Evolutionary conservation across 257 asterid species (phyloP).

Genomic region (Petrea volubilis): DNA sequence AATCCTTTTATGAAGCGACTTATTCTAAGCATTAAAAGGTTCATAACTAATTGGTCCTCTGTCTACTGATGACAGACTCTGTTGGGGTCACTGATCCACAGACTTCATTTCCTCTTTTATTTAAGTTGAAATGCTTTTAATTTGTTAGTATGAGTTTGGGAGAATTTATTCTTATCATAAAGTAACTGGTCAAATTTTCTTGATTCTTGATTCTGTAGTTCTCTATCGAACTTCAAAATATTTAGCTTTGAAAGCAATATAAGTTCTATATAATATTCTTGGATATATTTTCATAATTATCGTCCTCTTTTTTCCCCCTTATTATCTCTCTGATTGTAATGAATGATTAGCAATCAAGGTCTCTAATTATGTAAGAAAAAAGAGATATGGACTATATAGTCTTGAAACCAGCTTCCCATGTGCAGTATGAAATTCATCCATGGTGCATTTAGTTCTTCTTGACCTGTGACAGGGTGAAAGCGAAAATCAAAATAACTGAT

Average conservation of each 20-base stretch:
- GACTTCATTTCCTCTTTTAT: too few relatives aligned
- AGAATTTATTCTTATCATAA: background rate
- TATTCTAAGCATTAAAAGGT: conserved; percentile 6
- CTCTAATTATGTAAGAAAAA: conserved; percentile 15
- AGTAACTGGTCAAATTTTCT: background rate
- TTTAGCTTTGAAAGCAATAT: background rate
- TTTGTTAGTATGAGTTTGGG: background rate
- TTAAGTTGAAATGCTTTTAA: too few relatives aligned
- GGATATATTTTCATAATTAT: background rate
- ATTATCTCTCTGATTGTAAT: background rate
- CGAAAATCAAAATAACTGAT: background rate
- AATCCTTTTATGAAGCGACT: background rate
- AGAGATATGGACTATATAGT: conserved; percentile 1
- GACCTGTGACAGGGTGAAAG: conserved; percentile 9
- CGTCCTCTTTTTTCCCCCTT: background rate
- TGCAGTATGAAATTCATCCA: conserved; percentile 24
- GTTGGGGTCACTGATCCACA: background rate
- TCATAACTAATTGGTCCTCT: background rate
- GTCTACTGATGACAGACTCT: background rate
- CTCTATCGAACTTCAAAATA: background rate
- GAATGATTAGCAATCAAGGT: conserved; percentile 8
- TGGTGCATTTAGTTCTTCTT: conserved; percentile 24
- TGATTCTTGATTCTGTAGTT: conserved; percentile 3
- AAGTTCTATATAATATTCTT: background rate
- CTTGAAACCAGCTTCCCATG: conserved; percentile 32